phyloP scores from a whole-genome alignment of 2,329 filamentous ascomycete species.

The Didymellaceae sp. region DNA sequence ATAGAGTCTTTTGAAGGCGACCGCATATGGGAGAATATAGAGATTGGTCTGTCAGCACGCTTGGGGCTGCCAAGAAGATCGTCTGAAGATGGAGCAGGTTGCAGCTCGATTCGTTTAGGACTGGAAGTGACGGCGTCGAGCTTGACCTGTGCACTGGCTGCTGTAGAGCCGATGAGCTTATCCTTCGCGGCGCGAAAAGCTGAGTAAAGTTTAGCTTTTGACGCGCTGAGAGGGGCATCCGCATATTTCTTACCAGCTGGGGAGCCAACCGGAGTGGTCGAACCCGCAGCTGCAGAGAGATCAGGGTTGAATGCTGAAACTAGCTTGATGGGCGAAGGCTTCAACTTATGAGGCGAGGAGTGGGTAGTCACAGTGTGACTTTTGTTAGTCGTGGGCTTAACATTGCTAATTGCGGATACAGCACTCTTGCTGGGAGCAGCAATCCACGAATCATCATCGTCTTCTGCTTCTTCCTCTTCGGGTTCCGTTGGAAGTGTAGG shows the following conservation, averaged over 20 bases:
- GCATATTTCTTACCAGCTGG: conserved; percentile 59
- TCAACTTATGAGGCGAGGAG: conserved; percentile 47
- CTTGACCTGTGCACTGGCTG: conserved; percentile 64
- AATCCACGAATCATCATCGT: conserved; percentile 63
- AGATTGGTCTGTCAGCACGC: conserved; percentile 37
- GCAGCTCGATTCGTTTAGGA: conserved; percentile 35
- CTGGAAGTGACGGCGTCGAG: conserved; percentile 58
- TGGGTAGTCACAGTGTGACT: conserved; percentile 63
- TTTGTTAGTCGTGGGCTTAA: conserved; percentile 63
- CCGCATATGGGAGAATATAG: conserved; percentile 45
- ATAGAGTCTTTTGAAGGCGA: conserved; percentile 46
- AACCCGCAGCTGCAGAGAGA: conserved; percentile 47
- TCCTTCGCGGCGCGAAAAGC: conserved; percentile 88
- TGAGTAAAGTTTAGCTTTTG: conserved; percentile 90
- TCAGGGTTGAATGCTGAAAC: conserved; percentile 52
- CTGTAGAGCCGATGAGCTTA: conserved; percentile 77
- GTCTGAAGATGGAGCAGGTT: conserved; percentile 37
- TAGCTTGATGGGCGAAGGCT: conserved; percentile 54
- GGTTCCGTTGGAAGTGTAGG: conserved; percentile 47
- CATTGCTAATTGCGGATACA: conserved; percentile 29
- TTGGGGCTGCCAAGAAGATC: conserved; percentile 45
- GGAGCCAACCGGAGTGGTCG: conserved; percentile 65
- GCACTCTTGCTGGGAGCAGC: conserved; percentile 60
- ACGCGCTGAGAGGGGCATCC: conserved; percentile 87
- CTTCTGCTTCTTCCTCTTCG: conserved; percentile 22